These are phyloP conservation scores for Starmerella vaccinii DNA, from an alignment of 805 yeast species.

Conservation along the genomic window DNA sequence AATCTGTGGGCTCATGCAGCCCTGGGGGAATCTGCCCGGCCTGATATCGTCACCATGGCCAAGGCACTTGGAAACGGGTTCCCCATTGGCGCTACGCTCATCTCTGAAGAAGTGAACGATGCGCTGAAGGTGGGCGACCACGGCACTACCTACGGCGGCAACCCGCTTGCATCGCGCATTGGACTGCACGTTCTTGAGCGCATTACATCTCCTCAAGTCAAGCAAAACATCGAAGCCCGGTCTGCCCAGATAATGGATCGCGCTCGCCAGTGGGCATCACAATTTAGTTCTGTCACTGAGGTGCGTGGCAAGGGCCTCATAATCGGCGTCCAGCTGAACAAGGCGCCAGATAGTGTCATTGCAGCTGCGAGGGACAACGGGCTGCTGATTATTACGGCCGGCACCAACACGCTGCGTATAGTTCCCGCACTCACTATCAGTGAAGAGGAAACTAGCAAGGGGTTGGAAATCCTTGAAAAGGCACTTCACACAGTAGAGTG, in stretches of 20 bases:
- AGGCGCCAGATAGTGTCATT: conserved; percentile 55
- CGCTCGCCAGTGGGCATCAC: conserved; percentile 32
- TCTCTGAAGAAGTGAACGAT: conserved; percentile 66
- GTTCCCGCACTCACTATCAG: conserved; percentile 87
- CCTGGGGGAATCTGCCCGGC: conserved; percentile 72
- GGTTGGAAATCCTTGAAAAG: conserved; percentile 56
- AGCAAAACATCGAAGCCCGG: conserved; percentile 49
- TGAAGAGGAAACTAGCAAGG: conserved; percentile 56
- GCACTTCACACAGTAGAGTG: conserved; percentile 33
- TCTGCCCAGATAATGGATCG: conserved; percentile 47
- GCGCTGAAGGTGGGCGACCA: conserved; percentile 83
- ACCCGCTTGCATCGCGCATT: conserved; percentile 79
- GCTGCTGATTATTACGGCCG: conserved; percentile 78
- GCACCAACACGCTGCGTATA: conserved; percentile 78
- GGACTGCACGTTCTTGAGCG: conserved; percentile 66
- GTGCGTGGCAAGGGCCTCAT: conserved; percentile 84
- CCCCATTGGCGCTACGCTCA: conserved; percentile 91
- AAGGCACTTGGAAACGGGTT: conserved; percentile 95
- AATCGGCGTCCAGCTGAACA: conserved; percentile 67
- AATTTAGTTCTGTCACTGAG: conserved; percentile 48
- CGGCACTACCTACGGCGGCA: conserved; percentile 97
- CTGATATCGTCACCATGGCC: conserved; percentile 89
- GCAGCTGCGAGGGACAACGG: conserved; percentile 67
- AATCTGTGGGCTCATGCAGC: conserved; percentile 83
- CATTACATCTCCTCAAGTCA: conserved; percentile 51